Evolutionary conservation across 2,329 filamentous ascomycete species (phyloP).

Genomic region (Bipolaris zeicola): DNA sequence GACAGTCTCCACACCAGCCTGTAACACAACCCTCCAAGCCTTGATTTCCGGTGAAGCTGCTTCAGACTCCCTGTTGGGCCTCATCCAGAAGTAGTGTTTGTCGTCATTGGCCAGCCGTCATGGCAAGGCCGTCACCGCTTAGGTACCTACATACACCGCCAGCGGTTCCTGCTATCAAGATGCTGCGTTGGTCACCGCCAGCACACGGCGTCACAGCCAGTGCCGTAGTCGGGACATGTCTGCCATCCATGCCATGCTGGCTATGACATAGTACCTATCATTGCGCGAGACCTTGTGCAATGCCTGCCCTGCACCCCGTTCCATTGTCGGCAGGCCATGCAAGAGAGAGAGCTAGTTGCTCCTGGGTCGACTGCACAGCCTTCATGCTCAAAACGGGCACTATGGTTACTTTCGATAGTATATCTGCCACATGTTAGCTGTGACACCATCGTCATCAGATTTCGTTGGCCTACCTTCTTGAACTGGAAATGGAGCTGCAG

Average conservation of each 20-base stretch:
- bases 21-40: conserved; percentile 31
- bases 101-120: conserved; percentile 16
- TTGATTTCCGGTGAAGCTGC: conserved; percentile 33
- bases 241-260: neutral
- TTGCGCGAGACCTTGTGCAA: conserved; percentile 5
- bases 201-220: conserved; percentile 4
- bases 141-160: conserved; percentile 21
- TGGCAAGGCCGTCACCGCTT: conserved; percentile 24
- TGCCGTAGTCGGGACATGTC: conserved; percentile 7
- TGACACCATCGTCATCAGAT: neutral
- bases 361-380: conserved; percentile 2
- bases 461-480: conserved; percentile 75
- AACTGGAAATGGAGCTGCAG: conserved; percentile 97
- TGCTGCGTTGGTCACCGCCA: conserved; percentile 17
- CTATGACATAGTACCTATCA: conserved; percentile 7
- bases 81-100: conserved; percentile 1
- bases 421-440: conserved; percentile 46
- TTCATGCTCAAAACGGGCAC: neutral
- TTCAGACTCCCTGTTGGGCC: conserved; percentile 19
- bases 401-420: conserved; percentile 54
- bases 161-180: conserved; percentile 3
- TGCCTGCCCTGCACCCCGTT: conserved; percentile 3
- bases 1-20: conserved; percentile 12
- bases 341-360: neutral
- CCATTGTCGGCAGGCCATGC: neutral